These are phyloP conservation scores for Saxophila tyrrhenica DNA, from an alignment of 495 filamentous ascomycete genomes.

Conservation along the genomic window DNA sequence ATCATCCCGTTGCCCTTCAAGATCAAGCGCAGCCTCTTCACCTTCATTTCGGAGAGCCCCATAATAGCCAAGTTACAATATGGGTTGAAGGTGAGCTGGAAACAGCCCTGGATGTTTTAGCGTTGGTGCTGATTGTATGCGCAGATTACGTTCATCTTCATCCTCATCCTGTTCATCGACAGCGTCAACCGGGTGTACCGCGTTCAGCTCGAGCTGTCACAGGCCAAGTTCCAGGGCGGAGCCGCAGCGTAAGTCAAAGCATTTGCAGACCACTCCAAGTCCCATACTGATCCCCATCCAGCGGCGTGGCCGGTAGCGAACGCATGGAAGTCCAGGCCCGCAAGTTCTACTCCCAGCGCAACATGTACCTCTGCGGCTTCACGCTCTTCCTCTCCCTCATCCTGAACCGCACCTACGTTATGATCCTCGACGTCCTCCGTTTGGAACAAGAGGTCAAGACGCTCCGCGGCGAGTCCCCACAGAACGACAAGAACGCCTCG, in stretches of 20 bases:
- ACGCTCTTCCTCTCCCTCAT: conserved; percentile 97
- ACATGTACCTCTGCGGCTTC: conserved; percentile 99
- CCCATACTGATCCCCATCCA: conserved; percentile 29
- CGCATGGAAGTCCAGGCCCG: conserved; percentile 97
- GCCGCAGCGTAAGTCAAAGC: conserved; percentile 33
- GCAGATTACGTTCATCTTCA: conserved; percentile 96
- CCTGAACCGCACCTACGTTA: conserved; percentile 95
- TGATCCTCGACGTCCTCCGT: conserved; percentile 89
- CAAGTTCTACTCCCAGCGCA: conserved; percentile 99
- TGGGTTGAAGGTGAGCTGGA: conserved; percentile 54
- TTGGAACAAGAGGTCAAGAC: conserved; percentile 88
- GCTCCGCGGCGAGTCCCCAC: conserved; percentile 65
- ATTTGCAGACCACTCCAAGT: conserved; percentile 13
- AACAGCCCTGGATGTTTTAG: neutral
- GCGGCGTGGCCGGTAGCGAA: conserved; percentile 64
- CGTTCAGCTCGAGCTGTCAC: conserved; percentile 76
- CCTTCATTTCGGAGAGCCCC: conserved; percentile 83
- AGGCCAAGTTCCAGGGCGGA: conserved; percentile 44
- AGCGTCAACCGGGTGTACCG: conserved; percentile 98
- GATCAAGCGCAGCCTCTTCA: conserved; percentile 78
- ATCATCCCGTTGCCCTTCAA: conserved; percentile 86
- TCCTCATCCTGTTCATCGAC: conserved; percentile 94
- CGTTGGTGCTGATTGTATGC: neutral
- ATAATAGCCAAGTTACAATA: conserved; percentile 69
- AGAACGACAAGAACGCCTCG: conserved; percentile 54